phyloP scores from a whole-genome alignment of 2,329 filamentous ascomycete species.

The Alternaria arbusti region DNA sequence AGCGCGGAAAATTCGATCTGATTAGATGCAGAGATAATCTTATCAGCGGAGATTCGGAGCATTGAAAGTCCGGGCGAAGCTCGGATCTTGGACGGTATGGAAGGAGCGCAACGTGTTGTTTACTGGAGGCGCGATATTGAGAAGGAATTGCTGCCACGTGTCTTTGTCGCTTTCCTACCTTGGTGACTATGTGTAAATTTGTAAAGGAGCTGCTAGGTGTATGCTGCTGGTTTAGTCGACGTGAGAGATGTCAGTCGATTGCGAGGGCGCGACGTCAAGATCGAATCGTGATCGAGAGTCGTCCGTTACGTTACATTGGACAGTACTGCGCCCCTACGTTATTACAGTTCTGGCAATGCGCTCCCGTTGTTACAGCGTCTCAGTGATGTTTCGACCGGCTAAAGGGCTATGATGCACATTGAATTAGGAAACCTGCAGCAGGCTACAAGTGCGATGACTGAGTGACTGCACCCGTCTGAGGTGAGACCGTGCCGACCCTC shows the following conservation, averaged over 20 bases:
- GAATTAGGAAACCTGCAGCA: background rate
- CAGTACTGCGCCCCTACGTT: background rate
- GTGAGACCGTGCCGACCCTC: constrained; percentile 18
- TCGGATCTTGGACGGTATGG: background rate
- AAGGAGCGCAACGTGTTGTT: background rate
- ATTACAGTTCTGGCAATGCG: background rate
- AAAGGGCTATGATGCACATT: background rate
- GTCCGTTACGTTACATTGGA: background rate
- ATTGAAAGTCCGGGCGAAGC: background rate
- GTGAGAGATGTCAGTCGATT: background rate
- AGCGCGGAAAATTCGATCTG: constrained; percentile 14
- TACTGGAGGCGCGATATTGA: too few relatives aligned
- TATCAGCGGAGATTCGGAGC: background rate
- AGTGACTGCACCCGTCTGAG: constrained; percentile 5
- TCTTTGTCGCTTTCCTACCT: background rate
- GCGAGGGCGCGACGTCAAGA: background rate
- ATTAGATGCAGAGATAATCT: constrained; percentile 15
- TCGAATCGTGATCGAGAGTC: background rate
- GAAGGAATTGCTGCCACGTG: background rate
- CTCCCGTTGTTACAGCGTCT: background rate
- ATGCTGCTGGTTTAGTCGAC: background rate
- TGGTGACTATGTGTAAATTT: background rate
- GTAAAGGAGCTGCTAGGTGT: background rate
- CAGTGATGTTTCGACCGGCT: background rate
- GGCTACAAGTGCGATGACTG: background rate